These are phyloP conservation scores for Lachancea meyersii DNA, from an alignment of 805 yeast genomes.

Conservation along the genomic window DNA sequence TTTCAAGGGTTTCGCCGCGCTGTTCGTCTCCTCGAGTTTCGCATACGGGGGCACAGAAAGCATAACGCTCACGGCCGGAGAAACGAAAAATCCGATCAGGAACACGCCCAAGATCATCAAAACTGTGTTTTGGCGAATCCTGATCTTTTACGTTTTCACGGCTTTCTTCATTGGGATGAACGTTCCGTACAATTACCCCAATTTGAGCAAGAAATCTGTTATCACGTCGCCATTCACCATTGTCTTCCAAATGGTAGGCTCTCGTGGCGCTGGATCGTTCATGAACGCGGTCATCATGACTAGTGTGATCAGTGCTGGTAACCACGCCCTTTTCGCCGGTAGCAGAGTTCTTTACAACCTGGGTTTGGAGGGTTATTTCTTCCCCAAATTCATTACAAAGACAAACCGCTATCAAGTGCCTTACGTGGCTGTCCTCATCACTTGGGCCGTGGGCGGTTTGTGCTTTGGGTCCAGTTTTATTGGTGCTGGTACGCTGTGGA, in stretches of 20 bases:
- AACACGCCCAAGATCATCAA: constrained; percentile 54
- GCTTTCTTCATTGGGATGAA: constrained; percentile 54
- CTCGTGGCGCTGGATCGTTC: constrained; percentile 45
- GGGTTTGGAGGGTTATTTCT: constrained; percentile 42
- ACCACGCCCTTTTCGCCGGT: constrained; percentile 67
- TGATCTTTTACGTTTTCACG: constrained; percentile 49
- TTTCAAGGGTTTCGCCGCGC: constrained; percentile 45
- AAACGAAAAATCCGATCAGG: constrained; percentile 50
- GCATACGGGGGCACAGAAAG: constrained; percentile 47
- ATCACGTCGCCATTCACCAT: constrained; percentile 42
- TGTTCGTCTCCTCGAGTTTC: constrained; percentile 47
- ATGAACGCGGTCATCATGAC: constrained; percentile 69
- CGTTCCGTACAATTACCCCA: constrained; percentile 53
- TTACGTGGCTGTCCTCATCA: constrained; percentile 42
- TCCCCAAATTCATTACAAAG: constrained; percentile 36
- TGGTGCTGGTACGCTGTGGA: constrained; percentile 48
- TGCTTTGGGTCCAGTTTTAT: constrained; percentile 56
- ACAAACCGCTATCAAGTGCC: constrained; percentile 42
- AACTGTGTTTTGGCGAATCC: constrained; percentile 53
- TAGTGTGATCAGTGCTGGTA: constrained; percentile 71
- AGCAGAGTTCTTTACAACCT: constrained; percentile 56
- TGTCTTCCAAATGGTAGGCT: constrained; percentile 47
- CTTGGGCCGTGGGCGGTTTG: constrained; percentile 45
- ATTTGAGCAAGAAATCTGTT: constrained; percentile 29
- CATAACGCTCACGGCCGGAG: constrained; percentile 49